phyloP scores from a whole-genome alignment of 23 red algal genomes.

The Pyropia haitanensis region DNA sequence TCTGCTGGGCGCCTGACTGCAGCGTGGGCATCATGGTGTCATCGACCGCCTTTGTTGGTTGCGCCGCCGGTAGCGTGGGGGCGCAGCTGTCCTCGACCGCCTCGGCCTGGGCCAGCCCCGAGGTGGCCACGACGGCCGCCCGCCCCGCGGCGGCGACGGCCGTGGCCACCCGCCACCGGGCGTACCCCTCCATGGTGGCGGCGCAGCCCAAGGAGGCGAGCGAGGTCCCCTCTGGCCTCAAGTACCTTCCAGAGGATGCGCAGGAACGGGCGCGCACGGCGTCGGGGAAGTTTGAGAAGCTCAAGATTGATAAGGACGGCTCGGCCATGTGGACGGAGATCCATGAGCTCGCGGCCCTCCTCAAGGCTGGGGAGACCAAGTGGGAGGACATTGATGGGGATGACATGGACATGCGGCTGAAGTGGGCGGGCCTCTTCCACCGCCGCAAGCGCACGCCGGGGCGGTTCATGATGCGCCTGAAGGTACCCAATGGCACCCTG shows the following conservation, averaged over 20 bases:
- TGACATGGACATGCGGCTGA: constrained; percentile 71
- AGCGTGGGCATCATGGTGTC: too few relatives aligned
- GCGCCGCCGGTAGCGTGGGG: too few relatives aligned
- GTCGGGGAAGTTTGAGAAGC: constrained; percentile 66
- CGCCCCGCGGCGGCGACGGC: too few relatives aligned
- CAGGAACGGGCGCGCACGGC: constrained; percentile 26
- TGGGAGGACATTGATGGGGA: constrained; percentile 58
- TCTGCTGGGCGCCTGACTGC: too few relatives aligned
- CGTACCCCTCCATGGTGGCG: too few relatives aligned
- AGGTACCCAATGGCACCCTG: constrained; percentile 77
- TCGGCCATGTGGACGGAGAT: constrained; percentile 75
- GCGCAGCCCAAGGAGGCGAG: too few relatives aligned
- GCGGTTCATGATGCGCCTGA: constrained; percentile 83
- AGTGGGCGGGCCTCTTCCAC: constrained; percentile 93
- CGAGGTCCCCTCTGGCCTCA: constrained; percentile 8
- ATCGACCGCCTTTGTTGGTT: too few relatives aligned
- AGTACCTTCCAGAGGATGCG: constrained; percentile 20
- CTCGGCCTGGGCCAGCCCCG: too few relatives aligned
- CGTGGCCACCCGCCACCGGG: too few relatives aligned
- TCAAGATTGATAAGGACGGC: constrained; percentile 78
- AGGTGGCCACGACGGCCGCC: too few relatives aligned
- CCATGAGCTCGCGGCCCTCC: constrained; percentile 27
- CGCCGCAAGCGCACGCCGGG: constrained; percentile 65
- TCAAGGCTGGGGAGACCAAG: constrained; percentile 41
- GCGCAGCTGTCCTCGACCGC: too few relatives aligned